Evolutionary conservation across 352 stramenopile species (phyloP), one percentile per base, ranked within the genome.

Genomic region (Pythium sp.): DNA sequence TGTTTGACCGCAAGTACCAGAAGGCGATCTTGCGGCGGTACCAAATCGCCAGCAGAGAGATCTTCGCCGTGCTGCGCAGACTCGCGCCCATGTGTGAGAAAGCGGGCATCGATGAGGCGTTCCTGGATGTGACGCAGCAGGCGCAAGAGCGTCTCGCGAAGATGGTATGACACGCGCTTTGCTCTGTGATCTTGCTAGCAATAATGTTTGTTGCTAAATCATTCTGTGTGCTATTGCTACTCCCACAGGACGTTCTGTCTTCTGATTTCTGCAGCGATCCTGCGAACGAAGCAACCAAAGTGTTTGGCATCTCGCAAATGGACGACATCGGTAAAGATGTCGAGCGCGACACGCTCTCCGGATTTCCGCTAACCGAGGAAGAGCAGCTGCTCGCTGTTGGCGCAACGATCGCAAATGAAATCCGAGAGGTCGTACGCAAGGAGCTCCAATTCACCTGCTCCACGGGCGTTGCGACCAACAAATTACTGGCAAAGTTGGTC

Each of bases 11-110:
- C 20, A 82, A 78, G n/a, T 78, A 93, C 59, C 88, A 94, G 62
- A 95, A 94, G 54, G 88, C 86, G 22, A 92, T 92, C 34, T 55
- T 95, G 62, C 65, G 86, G 41, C 87, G 88, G 51, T 95, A 95
- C 64, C 82, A 86, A 22, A 62, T 92, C 24, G 88, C 88, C 0
- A 95, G 88, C 68, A 79, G 86, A 30, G 84, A 87, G 65, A 92
- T 94, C 55, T 95, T 93, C 62, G 72, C 77, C 28, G 77, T 94
- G 18, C 58, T 95, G 11, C 55, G 73, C 36, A 71, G 72, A 30
- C 74, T 87, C 55, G 82, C 82, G 30, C 65, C 80, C 0, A 32
- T 90, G 3, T 85, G 85, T 24, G 86, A 95, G 70, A 90, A 90
- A 67, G 87, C 84, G 12, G 83, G 86, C 64, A 88, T 95, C 57